Conservation (phyloP, 2,329 filamentous ascomycete genomes). For the Fusarium foetens region DNA sequence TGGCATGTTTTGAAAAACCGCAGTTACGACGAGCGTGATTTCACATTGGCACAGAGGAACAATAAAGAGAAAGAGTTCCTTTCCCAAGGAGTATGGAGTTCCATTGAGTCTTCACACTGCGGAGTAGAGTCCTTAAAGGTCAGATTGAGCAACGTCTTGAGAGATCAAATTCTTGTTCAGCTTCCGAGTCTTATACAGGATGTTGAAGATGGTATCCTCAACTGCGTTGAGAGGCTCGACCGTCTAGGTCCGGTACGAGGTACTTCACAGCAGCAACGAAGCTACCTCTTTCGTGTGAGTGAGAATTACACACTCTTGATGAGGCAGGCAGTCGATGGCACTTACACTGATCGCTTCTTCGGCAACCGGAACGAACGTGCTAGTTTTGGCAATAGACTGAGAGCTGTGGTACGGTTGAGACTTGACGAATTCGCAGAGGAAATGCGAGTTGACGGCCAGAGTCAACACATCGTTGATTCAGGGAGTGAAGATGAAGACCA, state of each 20-base stretch:
- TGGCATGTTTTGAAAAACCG: conserved; percentile 61
- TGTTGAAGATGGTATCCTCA: conserved; percentile 50
- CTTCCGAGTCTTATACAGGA: conserved; percentile 50
- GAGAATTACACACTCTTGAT: conserved; percentile 48
- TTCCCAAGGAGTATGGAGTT: conserved; percentile 52
- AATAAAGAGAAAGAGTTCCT: conserved; percentile 57
- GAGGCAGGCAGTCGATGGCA: conserved; percentile 61
- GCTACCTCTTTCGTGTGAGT: conserved; percentile 50
- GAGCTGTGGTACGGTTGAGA: neutral
- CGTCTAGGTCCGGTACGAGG: conserved; percentile 60
- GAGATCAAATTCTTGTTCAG: conserved; percentile 57
- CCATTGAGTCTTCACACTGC: conserved; percentile 49
- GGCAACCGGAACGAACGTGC: neutral
- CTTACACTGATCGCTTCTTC: conserved; percentile 57
- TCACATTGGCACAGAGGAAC: conserved; percentile 51
- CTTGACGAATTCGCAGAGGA: neutral
- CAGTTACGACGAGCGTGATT: conserved; percentile 33
- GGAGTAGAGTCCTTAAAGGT: conserved; percentile 60
- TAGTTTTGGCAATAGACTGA: neutral
- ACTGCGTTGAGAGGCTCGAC: conserved; percentile 54
- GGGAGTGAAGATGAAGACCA: neutral
- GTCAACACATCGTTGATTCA: neutral
- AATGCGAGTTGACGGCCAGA: neutral
- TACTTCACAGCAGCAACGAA: conserved; percentile 58
- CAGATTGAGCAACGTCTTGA: conserved; percentile 62